Base-by-base conservation (phyloP, 2,329 filamentous ascomycete species). In the Botrytis tulipae region DNA sequence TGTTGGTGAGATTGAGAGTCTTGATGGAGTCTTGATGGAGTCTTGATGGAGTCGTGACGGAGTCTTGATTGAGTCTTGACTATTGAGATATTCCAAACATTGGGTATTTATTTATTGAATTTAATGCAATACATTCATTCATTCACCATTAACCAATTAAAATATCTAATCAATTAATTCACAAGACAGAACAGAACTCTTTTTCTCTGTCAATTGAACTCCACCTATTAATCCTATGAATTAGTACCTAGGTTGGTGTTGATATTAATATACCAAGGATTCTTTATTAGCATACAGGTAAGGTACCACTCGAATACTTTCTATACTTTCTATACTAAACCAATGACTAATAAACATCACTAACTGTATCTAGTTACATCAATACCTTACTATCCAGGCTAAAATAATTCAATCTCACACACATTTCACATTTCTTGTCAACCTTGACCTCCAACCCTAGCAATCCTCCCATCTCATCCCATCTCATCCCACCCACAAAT, bases 11-110 rank as follows among this genome's bases (percentile, higher is more conserved):
- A 54, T 54, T 54, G 48, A 54, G 48, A 54, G 48, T 51, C 48
- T 51, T 51, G 46, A 48, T 54, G 44, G n/a, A 29, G 22, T 51
- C 37, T 6, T 70, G 42, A 46, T 22, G 18, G 7, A 25, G 46
- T 51, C 4, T n/a, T n/a, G 48, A 14, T 12, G 44, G 20, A 29
- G 22, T 51, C 37, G 10, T 70, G 42, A 46, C 22, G 1, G 40
- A 42, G 40, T 42, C 14, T 42, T 16, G 40, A 16, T 16, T 4
- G 14, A 42, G 40, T 42, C 40, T 51, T 51, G 46, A 25, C 48
- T 51, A 51, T n/a, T 51, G 68, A 10, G 37, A 63, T 63, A n/a
- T 61, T 70, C 66, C 42, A 25, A 25, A 48, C 12, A 22, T 61
- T 70, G 54, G 16, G 37, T 40, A 46, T 37, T 54, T 54, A 51